Conservation (phyloP, 202 grass and related monocot genomes). For the Tripidium arundinaceum region DNA sequence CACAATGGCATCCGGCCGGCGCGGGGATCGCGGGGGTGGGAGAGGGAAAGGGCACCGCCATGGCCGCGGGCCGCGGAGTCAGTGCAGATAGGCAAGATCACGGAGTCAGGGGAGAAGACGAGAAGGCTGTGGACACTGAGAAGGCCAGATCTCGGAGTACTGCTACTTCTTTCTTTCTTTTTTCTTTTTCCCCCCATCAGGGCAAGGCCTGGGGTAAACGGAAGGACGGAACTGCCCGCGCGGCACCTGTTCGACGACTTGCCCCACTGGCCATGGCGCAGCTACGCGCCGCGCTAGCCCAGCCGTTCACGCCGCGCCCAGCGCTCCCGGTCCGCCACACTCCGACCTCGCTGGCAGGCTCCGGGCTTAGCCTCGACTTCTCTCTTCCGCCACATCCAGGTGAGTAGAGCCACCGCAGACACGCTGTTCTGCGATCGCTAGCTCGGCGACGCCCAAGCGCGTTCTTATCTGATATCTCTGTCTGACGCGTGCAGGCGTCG, state of each 20-base stretch:
- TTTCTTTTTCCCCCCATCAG: too few relatives aligned
- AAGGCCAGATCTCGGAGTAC: neutral
- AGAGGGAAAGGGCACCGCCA: conserved; percentile 31
- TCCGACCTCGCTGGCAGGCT: neutral
- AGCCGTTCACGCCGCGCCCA: neutral
- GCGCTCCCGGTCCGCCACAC: neutral
- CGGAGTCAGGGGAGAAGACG: conserved; percentile 58
- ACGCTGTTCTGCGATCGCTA: neutral
- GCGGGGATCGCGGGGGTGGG: conserved; percentile 30
- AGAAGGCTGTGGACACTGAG: neutral
- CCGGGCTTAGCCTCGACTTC: neutral
- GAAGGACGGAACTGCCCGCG: neutral
- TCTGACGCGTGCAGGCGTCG: conserved; percentile 12
- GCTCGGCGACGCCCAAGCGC: neutral
- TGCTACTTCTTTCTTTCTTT: too few relatives aligned
- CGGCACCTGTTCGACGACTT: conserved; percentile 49
- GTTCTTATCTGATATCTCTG: neutral
- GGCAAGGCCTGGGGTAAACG: too few relatives aligned
- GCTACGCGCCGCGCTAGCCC: neutral
- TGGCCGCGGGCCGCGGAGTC: conserved; percentile 4
- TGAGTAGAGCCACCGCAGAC: neutral
- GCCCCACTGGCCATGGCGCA: conserved; percentile 25
- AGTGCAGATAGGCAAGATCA: conserved; percentile 30
- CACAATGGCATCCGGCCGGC: conserved; percentile 4
- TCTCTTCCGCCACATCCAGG: neutral